Base-by-base conservation (phyloP, 495 filamentous ascomycete species). In the Tuber calosporum region DNA sequence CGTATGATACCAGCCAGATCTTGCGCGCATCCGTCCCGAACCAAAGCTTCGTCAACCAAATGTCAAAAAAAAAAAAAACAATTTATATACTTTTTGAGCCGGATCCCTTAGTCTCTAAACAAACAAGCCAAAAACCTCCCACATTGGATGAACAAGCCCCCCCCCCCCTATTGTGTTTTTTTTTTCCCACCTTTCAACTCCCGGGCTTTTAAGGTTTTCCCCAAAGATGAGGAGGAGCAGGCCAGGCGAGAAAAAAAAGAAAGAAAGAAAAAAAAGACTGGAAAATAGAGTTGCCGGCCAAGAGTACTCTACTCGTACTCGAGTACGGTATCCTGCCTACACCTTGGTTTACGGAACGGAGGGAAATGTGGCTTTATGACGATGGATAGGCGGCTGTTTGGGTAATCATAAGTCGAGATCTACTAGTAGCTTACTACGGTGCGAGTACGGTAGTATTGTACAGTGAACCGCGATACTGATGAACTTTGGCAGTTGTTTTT, bases 281-380 rank as follows among this genome's bases (percentile, higher is more conserved):
- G 53, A 62, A 62, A 34, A 62, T 62, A 62, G 53, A 62, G 53
- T 58, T 58, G 53, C 53, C 53, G n/a, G 53, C 9, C 53, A 58
- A 15, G 53, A 13, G 48, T n/a, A n/a, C n/a, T n/a, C n/a, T n/a
- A n/a, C n/a, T n/a, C n/a, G n/a, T n/a, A n/a, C n/a, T n/a, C n/a
- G n/a, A n/a, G n/a, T n/a, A n/a, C n/a, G n/a, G n/a, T n/a, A n/a
- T n/a, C n/a, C n/a, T n/a, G n/a, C n/a, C 26, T 62, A 13, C 26
- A 62, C 17, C 53, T 26, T 34, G 53, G 53, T 34, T 34, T 17
- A 7, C 7, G 53, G 26, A 34, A 30, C 34, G 26, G n/a, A 8
- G n/a, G 22, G 20, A 48, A 48, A 7, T 6, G n/a, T 0, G 53
- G n/a, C 48, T 58, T 58, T 1, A 19, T 58, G 48, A 53, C 1